Evolutionary conservation across 2,329 filamentous ascomycete genomes (phyloP).

Genomic region (Macrophomina pseudophaseolina): DNA sequence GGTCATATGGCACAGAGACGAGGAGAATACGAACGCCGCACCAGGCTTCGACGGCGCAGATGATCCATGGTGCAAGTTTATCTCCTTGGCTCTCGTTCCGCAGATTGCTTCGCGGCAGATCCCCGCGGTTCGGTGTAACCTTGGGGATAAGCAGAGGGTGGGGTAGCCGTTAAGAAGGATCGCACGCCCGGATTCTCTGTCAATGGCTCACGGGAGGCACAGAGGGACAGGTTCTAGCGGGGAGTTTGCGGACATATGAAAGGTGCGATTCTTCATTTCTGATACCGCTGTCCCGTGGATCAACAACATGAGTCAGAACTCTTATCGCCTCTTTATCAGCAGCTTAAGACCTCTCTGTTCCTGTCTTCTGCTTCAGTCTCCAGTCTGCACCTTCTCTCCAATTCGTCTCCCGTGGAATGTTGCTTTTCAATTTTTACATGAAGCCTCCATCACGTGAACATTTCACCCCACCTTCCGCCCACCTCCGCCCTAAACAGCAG

Average conservation of each 20-base stretch:
- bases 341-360: not conserved
- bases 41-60: not conserved
- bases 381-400: not conserved
- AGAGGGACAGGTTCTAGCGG: too few relatives aligned
- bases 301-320: not conserved
- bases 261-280: not conserved
- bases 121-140: not conserved
- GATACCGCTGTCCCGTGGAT: not conserved
- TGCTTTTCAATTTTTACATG: too few relatives aligned
- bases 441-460: not conserved
- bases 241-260: not conserved
- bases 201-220: not conserved
- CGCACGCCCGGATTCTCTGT: not conserved
- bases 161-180: not conserved
- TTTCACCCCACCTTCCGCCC: not conserved
- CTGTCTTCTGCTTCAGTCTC: not conserved
- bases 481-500: not conserved
- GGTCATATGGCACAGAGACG: not conserved
- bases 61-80: not conserved
- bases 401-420: too few relatives aligned
- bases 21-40: slow-evolving; percentile 2
- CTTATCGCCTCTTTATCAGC: not conserved
- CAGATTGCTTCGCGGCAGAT: slow-evolving; percentile 10
- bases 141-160: not conserved
- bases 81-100: not conserved